Percentiles rank a stretch among this genome's conserved stretches.
Conservation (phyloP, 164 flowering plant species). For the Houttuynia cordata region DNA sequence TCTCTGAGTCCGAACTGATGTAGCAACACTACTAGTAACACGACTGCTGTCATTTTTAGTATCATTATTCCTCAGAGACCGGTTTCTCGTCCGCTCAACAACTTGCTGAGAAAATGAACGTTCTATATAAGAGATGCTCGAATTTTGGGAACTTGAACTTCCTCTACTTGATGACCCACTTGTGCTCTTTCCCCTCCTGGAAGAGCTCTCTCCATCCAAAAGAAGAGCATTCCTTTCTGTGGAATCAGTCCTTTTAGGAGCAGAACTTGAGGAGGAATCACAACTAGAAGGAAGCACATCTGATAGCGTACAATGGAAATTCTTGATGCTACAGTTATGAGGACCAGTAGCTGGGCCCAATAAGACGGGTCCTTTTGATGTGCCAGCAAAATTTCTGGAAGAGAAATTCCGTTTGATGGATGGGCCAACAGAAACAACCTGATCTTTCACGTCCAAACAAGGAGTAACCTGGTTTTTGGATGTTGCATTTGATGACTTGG, state of each 20-base stretch:
- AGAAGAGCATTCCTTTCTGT: slow-evolving; percentile 23
- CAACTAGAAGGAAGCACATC: slow-evolving; percentile 38
- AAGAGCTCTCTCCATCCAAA: slow-evolving; percentile 47
- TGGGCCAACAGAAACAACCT: slow-evolving; percentile 16
- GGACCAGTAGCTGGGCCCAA: slow-evolving; percentile 15
- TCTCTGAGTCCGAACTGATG: slow-evolving; percentile 47
- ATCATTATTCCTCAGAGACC: slow-evolving; percentile 13
- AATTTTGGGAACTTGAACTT: slow-evolving; percentile 7
- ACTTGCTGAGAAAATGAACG: slow-evolving; percentile 13
- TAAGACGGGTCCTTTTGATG: slow-evolving; percentile 10
- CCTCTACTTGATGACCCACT: slow-evolving; percentile 26
- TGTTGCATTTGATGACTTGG: slow-evolving; percentile 21
- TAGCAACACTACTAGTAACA: slow-evolving; percentile 9
- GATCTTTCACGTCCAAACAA: slow-evolving; percentile 11
- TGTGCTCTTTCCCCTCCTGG: slow-evolving; percentile 37
- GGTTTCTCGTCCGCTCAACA: slow-evolving; percentile 32
- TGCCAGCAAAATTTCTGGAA: slow-evolving; percentile 16
- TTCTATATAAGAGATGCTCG: slow-evolving; percentile 25
- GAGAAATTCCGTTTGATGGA: slow-evolving; percentile 19
- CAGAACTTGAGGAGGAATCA: slow-evolving; percentile 39
- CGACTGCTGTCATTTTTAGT: not conserved
- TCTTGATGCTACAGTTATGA: slow-evolving; percentile 36
- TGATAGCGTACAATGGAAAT: slow-evolving; percentile 43
- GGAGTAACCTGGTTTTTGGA: slow-evolving; percentile 20
- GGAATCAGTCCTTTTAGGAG: slow-evolving; percentile 18